Conservation (phyloP, 768 basidiomycete genomes). For the Tulasnella sp. region DNA sequence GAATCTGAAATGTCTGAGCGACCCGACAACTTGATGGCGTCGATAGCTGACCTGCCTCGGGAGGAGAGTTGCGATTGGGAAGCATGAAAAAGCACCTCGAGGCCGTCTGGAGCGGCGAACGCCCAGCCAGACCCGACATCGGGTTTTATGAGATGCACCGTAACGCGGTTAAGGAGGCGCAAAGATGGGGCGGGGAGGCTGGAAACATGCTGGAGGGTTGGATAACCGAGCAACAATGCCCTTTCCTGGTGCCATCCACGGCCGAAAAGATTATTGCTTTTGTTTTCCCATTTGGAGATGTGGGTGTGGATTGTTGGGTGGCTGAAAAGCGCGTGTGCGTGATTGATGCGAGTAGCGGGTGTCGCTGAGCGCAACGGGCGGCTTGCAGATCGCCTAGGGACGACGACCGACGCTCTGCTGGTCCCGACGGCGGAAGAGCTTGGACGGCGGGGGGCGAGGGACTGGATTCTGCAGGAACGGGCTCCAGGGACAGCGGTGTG, state of each 20-base stretch:
- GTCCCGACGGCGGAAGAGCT: slow-evolving; percentile 6
- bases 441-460: neutral
- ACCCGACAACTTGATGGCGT: slow-evolving; percentile 19
- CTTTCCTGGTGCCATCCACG: slow-evolving; percentile 12
- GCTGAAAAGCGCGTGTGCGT: neutral
- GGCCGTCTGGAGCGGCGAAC: slow-evolving; percentile 15
- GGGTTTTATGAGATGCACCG: neutral
- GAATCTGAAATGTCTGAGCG: neutral
- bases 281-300: neutral
- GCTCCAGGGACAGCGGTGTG: slow-evolving; percentile 23
- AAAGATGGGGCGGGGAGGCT: slow-evolving; percentile 7
- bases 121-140: neutral
- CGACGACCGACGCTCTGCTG: slow-evolving; percentile 13
- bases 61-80: slow-evolving; percentile 1
- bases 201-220: neutral
- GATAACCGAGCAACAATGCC: slow-evolving; percentile 19
- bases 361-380: slow-evolving; percentile 8
- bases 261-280: neutral
- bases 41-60: neutral
- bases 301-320: slow-evolving; percentile 5
- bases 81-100: slow-evolving; percentile 6
- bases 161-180: slow-evolving; percentile 16
- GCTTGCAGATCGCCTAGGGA: slow-evolving; percentile 15
- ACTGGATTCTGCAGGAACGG: neutral
- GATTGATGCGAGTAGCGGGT: slow-evolving; percentile 11